phyloP scores from a whole-genome alignment of 805 yeast species.

The Candida loeiensis region DNA sequence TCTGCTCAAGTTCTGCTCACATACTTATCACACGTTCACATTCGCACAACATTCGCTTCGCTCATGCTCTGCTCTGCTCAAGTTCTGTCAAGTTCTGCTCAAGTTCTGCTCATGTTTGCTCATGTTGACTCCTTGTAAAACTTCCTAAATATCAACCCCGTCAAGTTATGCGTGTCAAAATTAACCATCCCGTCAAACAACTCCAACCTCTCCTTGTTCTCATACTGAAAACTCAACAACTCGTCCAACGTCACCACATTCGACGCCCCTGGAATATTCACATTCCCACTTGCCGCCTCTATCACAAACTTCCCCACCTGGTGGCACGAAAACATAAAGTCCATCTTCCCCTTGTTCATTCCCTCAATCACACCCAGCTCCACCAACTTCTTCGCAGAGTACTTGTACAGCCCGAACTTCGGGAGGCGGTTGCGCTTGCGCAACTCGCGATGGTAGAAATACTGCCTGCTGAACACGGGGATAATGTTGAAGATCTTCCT shows the following conservation, averaged over 20 bases:
- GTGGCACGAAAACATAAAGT: conserved; percentile 73
- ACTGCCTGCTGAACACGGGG: conserved; percentile 66
- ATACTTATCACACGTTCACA: too few relatives aligned
- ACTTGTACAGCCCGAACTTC: conserved; percentile 72
- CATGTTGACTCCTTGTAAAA: too few relatives aligned
- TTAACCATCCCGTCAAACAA: conserved; percentile 66
- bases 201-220: conserved; percentile 49
- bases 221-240: conserved; percentile 70
- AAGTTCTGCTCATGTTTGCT: too few relatives aligned
- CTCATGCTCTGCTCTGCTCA: too few relatives aligned
- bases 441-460: conserved; percentile 68
- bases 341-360: conserved; percentile 49
- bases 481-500: conserved; percentile 46
- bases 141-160: conserved; percentile 68
- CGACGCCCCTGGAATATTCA: conserved; percentile 60
- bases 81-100: too few relatives aligned
- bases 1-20: too few relatives aligned
- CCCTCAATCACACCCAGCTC: conserved; percentile 69
- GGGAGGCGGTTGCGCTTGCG: conserved; percentile 65
- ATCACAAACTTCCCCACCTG: conserved; percentile 67
- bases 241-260: conserved; percentile 65
- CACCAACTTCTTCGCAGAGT: conserved; percentile 67
- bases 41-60: too few relatives aligned
- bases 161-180: conserved; percentile 64
- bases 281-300: conserved; percentile 69